Conservation (phyloP, 768 basidiomycete species). For the Suillus fuscotomentosus region DNA sequence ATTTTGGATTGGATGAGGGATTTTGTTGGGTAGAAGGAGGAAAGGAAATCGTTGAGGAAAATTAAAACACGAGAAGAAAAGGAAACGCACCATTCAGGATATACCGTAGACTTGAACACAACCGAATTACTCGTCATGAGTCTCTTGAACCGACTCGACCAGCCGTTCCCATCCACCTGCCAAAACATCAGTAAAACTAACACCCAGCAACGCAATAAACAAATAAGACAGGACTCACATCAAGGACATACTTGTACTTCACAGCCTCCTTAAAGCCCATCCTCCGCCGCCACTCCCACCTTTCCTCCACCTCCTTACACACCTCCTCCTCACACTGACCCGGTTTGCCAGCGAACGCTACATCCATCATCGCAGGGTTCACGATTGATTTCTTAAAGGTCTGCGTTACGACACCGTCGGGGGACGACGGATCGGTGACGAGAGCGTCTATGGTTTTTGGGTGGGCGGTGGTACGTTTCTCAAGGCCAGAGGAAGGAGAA, state of each 20-base stretch:
- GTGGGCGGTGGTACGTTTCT: background rate
- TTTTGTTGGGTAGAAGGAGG: background rate
- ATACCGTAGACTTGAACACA: slow-evolving; percentile 63
- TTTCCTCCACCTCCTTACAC: slow-evolving; percentile 41
- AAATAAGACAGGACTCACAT: slow-evolving; percentile 31
- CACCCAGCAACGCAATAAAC: too few relatives aligned
- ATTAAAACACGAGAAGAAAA: too few relatives aligned
- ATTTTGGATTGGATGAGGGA: background rate
- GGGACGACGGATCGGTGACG: slow-evolving; percentile 28
- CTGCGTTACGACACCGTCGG: slow-evolving; percentile 29
- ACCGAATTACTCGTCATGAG: slow-evolving; percentile 55
- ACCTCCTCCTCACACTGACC: slow-evolving; percentile 38
- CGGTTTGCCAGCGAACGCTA: slow-evolving; percentile 48
- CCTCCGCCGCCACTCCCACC: slow-evolving; percentile 46
- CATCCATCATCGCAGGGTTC: slow-evolving; percentile 53
- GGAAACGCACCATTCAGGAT: slow-evolving; percentile 56
- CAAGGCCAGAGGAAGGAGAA: background rate
- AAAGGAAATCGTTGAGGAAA: background rate
- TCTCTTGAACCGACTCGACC: slow-evolving; percentile 61
- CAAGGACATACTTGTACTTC: slow-evolving; percentile 54
- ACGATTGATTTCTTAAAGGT: slow-evolving; percentile 37
- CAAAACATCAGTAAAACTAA: background rate
- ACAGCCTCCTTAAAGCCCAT: slow-evolving; percentile 46
- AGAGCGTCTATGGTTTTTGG: slow-evolving; percentile 9
- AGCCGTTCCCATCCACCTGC: slow-evolving; percentile 60